phyloP scores from a whole-genome alignment of 208 protist genomes.

The Plasmodiophora brassicae region DNA sequence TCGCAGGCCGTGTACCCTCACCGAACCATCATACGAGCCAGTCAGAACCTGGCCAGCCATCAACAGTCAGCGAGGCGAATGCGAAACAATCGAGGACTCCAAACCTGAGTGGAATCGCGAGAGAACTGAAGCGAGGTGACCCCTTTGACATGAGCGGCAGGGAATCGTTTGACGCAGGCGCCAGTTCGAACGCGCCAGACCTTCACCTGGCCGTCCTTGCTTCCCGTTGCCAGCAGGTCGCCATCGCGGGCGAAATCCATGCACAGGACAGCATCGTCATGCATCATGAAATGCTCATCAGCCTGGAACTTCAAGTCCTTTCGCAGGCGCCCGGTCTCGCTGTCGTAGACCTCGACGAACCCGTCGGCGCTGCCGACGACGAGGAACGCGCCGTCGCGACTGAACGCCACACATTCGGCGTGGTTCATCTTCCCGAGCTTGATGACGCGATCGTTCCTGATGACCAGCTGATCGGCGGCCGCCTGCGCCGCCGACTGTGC shows the following conservation, averaged over 20 bases:
- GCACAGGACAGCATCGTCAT: slow-evolving; percentile 38
- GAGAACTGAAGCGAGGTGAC: slow-evolving; percentile 42
- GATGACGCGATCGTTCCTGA: background rate
- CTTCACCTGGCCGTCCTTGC: slow-evolving; percentile 33
- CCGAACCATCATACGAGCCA: slow-evolving; percentile 44
- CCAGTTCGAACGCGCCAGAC: slow-evolving; percentile 26
- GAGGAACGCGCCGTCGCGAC: slow-evolving; percentile 50
- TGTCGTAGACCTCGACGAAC: slow-evolving; percentile 55
- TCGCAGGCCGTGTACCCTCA: slow-evolving; percentile 41
- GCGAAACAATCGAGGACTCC: background rate
- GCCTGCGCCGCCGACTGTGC: background rate
- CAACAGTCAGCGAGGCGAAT: background rate
- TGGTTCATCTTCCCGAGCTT: slow-evolving; percentile 49
- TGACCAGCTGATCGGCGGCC: background rate
- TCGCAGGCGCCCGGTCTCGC: slow-evolving; percentile 50
- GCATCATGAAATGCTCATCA: slow-evolving; percentile 45
- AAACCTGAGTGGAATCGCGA: background rate
- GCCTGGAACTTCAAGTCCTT: slow-evolving; percentile 52
- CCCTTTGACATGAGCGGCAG: slow-evolving; percentile 21
- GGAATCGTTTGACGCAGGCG: background rate
- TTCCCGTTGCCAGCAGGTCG: slow-evolving; percentile 40
- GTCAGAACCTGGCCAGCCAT: background rate
- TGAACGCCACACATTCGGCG: slow-evolving; percentile 44
- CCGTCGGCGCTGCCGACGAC: slow-evolving; percentile 50
- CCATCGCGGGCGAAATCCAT: slow-evolving; percentile 42